Percentiles rank a stretch among this genome's conserved stretches.
phyloP scores from a whole-genome alignment of 768 basidiomycete genomes.

The Tulasnella sp. region DNA sequence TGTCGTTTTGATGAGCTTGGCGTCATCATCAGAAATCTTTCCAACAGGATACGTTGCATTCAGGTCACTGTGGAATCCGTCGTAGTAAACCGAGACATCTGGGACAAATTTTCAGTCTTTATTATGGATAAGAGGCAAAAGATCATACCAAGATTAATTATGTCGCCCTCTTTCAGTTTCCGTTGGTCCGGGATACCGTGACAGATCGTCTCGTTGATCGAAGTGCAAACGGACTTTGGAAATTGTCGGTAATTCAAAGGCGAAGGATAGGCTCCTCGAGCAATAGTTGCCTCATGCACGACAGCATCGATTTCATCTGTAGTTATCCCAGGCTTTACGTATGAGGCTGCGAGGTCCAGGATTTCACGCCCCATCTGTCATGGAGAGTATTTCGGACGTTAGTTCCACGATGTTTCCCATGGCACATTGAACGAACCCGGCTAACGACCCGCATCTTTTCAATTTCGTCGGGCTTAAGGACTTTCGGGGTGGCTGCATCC shows the following conservation, averaged over 20 bases:
- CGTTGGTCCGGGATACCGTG: conserved; percentile 93
- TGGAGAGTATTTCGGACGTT: conserved; percentile 13
- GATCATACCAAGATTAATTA: conserved; percentile 78
- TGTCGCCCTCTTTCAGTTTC: conserved; percentile 85
- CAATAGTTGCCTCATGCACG: conserved; percentile 86
- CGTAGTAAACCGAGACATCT: conserved; percentile 79
- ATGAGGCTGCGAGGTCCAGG: conserved; percentile 85
- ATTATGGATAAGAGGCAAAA: conserved; percentile 23
- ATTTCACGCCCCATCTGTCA: conserved; percentile 81
- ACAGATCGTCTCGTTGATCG: conserved; percentile 93
- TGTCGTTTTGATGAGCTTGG: conserved; percentile 75
- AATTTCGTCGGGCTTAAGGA: conserved; percentile 69
- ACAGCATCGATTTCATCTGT: conserved; percentile 93
- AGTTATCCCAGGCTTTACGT: conserved; percentile 85
- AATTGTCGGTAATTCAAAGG: conserved; percentile 87
- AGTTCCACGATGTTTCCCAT: background rate
- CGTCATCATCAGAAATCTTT: conserved; percentile 74
- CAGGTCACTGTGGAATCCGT: conserved; percentile 87
- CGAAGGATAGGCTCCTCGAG: conserved; percentile 89
- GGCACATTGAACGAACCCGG: conserved; percentile 51
- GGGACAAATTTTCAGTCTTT: background rate
- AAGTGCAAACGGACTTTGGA: conserved; percentile 97
- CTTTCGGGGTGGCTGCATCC: conserved; percentile 41
- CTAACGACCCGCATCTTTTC: conserved; percentile 86
- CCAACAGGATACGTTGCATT: conserved; percentile 93